These are phyloP conservation scores for Pseudopithomyces maydicus DNA, from an alignment of 2,329 filamentous ascomycete species.

Conservation along the genomic window DNA sequence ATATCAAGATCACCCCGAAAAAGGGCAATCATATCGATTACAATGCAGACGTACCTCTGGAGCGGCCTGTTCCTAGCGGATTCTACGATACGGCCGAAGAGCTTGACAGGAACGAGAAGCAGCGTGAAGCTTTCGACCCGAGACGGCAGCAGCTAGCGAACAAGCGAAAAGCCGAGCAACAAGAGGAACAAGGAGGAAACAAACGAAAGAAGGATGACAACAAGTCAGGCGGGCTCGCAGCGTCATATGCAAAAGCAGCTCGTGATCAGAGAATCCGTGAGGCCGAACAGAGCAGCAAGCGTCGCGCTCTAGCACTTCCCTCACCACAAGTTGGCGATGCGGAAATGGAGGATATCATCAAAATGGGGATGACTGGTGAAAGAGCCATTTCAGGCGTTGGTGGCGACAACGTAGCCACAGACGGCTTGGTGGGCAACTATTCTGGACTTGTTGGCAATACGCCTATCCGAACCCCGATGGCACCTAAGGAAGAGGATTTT, in stretches of 20 bases:
- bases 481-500: constrained; percentile 89
- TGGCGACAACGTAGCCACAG: constrained; percentile 83
- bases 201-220: constrained; percentile 92
- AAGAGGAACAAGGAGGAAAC: constrained; percentile 76
- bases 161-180: constrained; percentile 90
- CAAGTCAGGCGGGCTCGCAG: constrained; percentile 71
- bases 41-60: constrained; percentile 98
- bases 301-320: constrained; percentile 80
- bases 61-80: constrained; percentile 84
- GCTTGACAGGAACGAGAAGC: constrained; percentile 76
- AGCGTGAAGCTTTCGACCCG: constrained; percentile 86
- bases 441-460: constrained; percentile 78
- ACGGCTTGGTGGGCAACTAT: constrained; percentile 87
- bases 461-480: constrained; percentile 89
- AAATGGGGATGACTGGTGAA: constrained; percentile 95
- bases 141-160: constrained; percentile 87
- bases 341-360: constrained; percentile 96
- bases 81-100: constrained; percentile 96
- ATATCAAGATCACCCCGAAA: constrained; percentile 89
- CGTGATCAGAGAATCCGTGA: constrained; percentile 94
- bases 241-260: constrained; percentile 88
- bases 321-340: constrained; percentile 89
- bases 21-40: constrained; percentile 99
- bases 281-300: constrained; percentile 95
- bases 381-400: constrained; percentile 78